phyloP scores from a whole-genome alignment of 2,329 filamentous ascomycete genomes.

The Nemania sp. region DNA sequence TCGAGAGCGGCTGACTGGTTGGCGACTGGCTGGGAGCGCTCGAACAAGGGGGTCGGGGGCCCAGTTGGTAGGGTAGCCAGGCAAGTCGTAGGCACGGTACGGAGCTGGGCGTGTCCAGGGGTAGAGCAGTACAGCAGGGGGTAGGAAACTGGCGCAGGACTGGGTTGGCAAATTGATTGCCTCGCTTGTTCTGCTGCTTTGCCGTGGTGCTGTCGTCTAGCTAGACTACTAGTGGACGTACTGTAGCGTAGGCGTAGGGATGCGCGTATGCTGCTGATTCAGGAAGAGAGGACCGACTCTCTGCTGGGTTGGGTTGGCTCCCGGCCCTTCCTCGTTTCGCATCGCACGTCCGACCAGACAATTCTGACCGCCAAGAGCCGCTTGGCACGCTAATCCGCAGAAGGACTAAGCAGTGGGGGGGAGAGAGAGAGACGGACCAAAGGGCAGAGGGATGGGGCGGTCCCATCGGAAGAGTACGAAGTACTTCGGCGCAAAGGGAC shows the following conservation, averaged over 20 bases:
- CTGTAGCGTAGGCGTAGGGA: no score
- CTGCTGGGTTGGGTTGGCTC: background rate
- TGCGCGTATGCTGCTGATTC: conserved; percentile 2
- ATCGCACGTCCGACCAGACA: conserved; percentile 1
- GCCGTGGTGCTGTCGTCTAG: background rate
- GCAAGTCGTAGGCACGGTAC: background rate
- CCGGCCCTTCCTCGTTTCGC: background rate
- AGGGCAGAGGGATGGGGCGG: background rate
- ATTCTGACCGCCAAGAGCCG: background rate
- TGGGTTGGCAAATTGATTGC: conserved; percentile 3
- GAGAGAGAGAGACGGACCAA: conserved; percentile 14
- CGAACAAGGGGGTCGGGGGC: conserved; percentile 16
- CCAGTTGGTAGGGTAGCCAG: background rate
- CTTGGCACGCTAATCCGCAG: conserved; percentile 9
- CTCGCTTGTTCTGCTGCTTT: no score
- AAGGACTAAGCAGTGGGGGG: no score
- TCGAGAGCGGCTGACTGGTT: conserved; percentile 22
- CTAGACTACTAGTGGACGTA: background rate
- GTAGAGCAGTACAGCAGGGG: no score
- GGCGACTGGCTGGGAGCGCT: conserved; percentile 5
- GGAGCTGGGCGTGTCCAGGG: background rate
- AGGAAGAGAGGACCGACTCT: conserved; percentile 11
- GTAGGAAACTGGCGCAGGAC: no score
- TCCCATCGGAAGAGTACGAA: conserved; percentile 11
- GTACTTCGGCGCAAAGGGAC: no score